Evolutionary conservation across 2,329 filamentous ascomycete genomes (phyloP), one percentile per base, ranked within the genome.

Genomic region (Penicillium psychrosexuale): DNA sequence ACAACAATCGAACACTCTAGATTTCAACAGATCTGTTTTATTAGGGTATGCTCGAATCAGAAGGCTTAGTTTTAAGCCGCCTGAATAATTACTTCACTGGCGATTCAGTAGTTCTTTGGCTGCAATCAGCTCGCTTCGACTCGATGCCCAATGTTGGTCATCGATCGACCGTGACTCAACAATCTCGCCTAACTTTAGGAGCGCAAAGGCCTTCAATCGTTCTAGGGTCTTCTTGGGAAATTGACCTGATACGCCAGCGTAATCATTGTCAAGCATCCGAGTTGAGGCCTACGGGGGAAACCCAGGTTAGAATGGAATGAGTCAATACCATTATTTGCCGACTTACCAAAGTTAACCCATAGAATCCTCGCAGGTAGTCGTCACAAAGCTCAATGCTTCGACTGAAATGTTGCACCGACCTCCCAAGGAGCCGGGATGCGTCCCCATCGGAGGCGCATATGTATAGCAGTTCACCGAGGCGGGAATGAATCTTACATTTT

Each of bases 331-430:
- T 52, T 5, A 39, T 24, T 13, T 11, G 9, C 30, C 31, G 19
- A 62, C 82, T 66, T 74, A 91, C 87, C 73, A 92, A 72, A 71
- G 93, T 94, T 56, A 99, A 77, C 7, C 94, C 94, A 73, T 96
- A 97, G 72, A 91, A 96, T 1, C 92, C 94, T 58, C 94, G 85
- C 58, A 97, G 75, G 70, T 97, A 97, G 69, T 91, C 86, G 65
- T 97, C 90, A 68, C 94, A 97, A 49, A 99, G 82, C 76, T 99
- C 94, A 61, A 97, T 84, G 67, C 91, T 94, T 65, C 94, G 84
- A 70, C 88, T 90, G 74, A 96, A 97, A 61, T 92, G 85, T 69
- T 91, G 89, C 51, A 96, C 74, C 5, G 91, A 86, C 69, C 92
- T 89, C 40, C 82, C 79, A 51, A 94, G 77, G 64, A 84, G 78